These are phyloP conservation scores for Alternaria arborescens DNA, from an alignment of 2,329 filamentous ascomycete species.

Conservation along the genomic window DNA sequence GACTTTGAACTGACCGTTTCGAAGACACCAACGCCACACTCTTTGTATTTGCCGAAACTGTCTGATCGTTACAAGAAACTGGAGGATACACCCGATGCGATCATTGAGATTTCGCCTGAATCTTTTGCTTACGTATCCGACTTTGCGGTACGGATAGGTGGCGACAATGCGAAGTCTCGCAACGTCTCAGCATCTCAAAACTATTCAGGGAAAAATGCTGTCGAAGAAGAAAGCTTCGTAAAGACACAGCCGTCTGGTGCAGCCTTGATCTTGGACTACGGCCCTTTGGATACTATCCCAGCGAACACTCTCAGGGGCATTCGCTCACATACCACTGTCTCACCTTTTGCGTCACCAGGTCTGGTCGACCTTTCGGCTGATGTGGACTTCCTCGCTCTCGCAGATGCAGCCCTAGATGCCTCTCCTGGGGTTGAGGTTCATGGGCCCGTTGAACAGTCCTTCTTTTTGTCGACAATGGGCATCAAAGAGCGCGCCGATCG, in stretches of 20 bases:
- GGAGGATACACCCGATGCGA: conserved; percentile 70
- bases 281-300: conserved; percentile 79
- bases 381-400: conserved; percentile 89
- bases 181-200: conserved; percentile 53
- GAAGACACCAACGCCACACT: conserved; percentile 78
- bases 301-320: conserved; percentile 92
- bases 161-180: conserved; percentile 51
- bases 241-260: conserved; percentile 78
- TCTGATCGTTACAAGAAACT: conserved; percentile 81
- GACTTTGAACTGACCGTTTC: conserved; percentile 90
- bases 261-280: conserved; percentile 96
- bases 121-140: conserved; percentile 80
- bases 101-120: conserved; percentile 92
- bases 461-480: conserved; percentile 82
- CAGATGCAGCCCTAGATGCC: conserved; percentile 78
- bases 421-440: conserved; percentile 88
- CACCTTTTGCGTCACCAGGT: conserved; percentile 80
- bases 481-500: conserved; percentile 62
- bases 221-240: conserved; percentile 42
- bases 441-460: conserved; percentile 85
- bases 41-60: conserved; percentile 82
- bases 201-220: conserved; percentile 25
- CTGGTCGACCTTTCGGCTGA: conserved; percentile 89
- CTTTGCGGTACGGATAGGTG: conserved; percentile 86
- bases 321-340: conserved; percentile 76